Evolutionary conservation across 2,329 filamentous ascomycete genomes (phyloP).

Genomic region (Penicillium crustosum): DNA sequence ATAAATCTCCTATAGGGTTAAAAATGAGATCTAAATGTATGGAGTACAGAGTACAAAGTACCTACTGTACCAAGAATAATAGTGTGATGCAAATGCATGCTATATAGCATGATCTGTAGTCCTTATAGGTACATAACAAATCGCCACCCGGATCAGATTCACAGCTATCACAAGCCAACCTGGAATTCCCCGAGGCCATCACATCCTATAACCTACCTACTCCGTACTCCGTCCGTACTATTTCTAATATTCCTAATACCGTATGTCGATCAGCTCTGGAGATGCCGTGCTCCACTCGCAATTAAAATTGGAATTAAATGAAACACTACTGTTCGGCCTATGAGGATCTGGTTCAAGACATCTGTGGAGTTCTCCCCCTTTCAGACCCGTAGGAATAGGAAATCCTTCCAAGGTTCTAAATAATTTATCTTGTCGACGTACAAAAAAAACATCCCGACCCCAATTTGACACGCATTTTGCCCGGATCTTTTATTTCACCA

Average conservation of each 20-base stretch:
- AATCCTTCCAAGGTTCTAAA: too few species aligned
- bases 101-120: background rate
- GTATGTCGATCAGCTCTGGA: conserved; percentile 5
- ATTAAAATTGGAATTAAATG: conserved; percentile 15
- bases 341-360: conserved; percentile 7
- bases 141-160: background rate
- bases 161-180: background rate
- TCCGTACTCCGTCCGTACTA: background rate
- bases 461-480: background rate
- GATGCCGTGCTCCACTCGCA: conserved; percentile 15
- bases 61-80: background rate
- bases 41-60: too few species aligned
- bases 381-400: conserved; percentile 6
- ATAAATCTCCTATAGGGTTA: background rate
- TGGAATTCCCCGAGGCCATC: background rate
- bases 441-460: background rate
- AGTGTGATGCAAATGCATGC: background rate
- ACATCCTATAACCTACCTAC: background rate
- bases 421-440: background rate
- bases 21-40: background rate
- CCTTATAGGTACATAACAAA: background rate
- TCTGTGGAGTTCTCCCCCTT: conserved; percentile 16
- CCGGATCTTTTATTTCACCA: background rate
- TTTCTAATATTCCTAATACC: background rate
- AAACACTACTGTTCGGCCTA: conserved; percentile 15